A percentile compares a stretch with the other conserved stretches of the same genome.
These are phyloP conservation scores for Plantago elongata DNA, from an alignment of 257 asterid genomes.

Conservation along the genomic window DNA sequence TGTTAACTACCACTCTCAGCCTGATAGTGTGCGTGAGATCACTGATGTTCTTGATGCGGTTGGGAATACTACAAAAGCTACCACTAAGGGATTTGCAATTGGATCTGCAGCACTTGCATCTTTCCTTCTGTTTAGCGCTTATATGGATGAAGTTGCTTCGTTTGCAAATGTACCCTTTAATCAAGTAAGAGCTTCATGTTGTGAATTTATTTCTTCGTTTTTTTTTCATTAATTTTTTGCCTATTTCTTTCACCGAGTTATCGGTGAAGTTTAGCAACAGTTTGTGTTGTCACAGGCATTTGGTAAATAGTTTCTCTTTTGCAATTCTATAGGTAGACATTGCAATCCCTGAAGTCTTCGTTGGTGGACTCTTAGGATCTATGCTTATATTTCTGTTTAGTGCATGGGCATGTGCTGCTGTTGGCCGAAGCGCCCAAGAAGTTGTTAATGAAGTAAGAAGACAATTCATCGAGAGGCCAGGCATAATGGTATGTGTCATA, in stretches of 20 bases:
- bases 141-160: constrained; percentile 96
- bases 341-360: constrained; percentile 95
- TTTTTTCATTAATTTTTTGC: background rate
- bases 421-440: constrained; percentile 98
- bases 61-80: constrained; percentile 99
- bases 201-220: constrained; percentile 5
- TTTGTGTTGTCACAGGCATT: background rate
- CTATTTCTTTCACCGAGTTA: too few relatives aligned
- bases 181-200: constrained; percentile 43
- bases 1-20: constrained; percentile 43
- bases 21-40: constrained; percentile 95
- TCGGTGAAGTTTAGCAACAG: background rate
- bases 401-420: constrained; percentile 99
- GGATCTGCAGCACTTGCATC: constrained; percentile 99
- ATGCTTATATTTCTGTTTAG: constrained; percentile 94
- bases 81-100: constrained; percentile 99
- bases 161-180: constrained; percentile 65
- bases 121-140: constrained; percentile 95
- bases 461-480: constrained; percentile 99
- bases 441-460: constrained; percentile 98
- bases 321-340: constrained; percentile 69
- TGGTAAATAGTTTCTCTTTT: background rate
- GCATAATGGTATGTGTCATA: constrained; percentile 78
- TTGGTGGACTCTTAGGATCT: constrained; percentile 95
- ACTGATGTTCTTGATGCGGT: constrained; percentile 98